Evolutionary conservation across 2,329 filamentous ascomycete species (phyloP).

Genomic region (Penicillium sp.): DNA sequence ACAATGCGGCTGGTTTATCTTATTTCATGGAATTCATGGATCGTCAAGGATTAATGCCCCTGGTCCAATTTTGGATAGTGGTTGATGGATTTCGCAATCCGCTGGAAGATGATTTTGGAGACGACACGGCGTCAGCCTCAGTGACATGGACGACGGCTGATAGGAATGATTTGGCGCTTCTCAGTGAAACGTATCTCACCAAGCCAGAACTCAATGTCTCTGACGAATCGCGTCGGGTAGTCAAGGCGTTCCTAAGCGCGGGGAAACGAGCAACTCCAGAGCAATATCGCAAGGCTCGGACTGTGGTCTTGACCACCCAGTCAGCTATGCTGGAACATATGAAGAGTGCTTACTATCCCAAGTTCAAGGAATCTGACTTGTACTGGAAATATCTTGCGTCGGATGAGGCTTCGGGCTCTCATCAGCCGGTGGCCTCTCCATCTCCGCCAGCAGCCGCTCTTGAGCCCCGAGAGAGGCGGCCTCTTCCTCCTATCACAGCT

Average conservation of each 20-base stretch:
- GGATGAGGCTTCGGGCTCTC: conserved; percentile 59
- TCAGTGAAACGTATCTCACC: conserved; percentile 84
- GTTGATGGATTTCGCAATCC: conserved; percentile 96
- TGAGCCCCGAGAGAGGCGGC: conserved; percentile 37
- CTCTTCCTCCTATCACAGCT: conserved; percentile 45
- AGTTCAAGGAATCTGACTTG: conserved; percentile 88
- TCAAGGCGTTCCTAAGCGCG: conserved; percentile 75
- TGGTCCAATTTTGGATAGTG: conserved; percentile 98
- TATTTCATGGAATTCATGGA: conserved; percentile 99
- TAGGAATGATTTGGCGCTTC: conserved; percentile 82
- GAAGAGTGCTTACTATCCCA: conserved; percentile 74
- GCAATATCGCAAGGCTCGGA: conserved; percentile 80
- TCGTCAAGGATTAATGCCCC: conserved; percentile 75
- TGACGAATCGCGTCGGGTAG: conserved; percentile 65
- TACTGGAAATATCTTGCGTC: conserved; percentile 96
- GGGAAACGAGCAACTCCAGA: conserved; percentile 72
- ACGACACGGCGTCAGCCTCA: conserved; percentile 63
- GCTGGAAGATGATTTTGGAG: conserved; percentile 78
- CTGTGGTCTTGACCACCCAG: conserved; percentile 78
- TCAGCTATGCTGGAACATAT: conserved; percentile 81
- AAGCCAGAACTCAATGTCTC: conserved; percentile 78
- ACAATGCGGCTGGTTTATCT: conserved; percentile 84
- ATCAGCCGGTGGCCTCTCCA: conserved; percentile 18
- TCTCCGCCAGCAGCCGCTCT: conserved; percentile 18
- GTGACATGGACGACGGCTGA: conserved; percentile 80